Evolutionary conservation across 192 early-diverging fungal genomes (phyloP), one percentile per base, ranked within the genome.

Genomic region (Pilobolus umbonatus): DNA sequence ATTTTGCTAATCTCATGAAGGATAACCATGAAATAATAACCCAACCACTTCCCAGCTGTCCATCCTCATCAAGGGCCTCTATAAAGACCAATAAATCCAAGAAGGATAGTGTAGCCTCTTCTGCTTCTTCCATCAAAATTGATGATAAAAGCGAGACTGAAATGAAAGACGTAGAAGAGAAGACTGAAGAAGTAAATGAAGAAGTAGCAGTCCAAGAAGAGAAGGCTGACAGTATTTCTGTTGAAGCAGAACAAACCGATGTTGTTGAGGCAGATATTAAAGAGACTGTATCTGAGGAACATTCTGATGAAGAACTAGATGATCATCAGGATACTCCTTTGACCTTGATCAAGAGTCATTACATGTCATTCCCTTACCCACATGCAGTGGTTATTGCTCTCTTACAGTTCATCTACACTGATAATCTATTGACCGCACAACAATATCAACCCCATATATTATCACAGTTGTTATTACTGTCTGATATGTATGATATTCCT

Each of bases 381-480:
- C 75, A 69, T 51, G 49, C 70, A 9, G 80, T 79, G 30, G 78
- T 84, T 15, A 65, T 75, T 40, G 73, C 85, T 3, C 79, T 88
- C 21, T 60, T 88, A 7, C 85, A 85, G 59, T 88, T 80, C 52
- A 72, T 88, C 52, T 85, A 88, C 62, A 88, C 86, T 0, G 86
- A 81, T 58, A 76, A 82, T 55, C 61, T 88, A 45, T 72, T 86
- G 39, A 81, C 82, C 4, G 73, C 77, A 4, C 83, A 85, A 42
- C 85, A 86, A 40, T 79, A 84, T 48, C 84, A 86, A 21, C 76
- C 82, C 6, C 78, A 82, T 10, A 79, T 88, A 14, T 64, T 88
- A 9, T 79, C 83, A 26, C 84, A 88, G 59, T 53, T 88, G 1
- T 52, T 88, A 31, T 72, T 75, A 1, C 50, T 85, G 7, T 80